phyloP scores from a whole-genome alignment of 2,329 filamentous ascomycete species.

The Aureobasidium sp. region DNA sequence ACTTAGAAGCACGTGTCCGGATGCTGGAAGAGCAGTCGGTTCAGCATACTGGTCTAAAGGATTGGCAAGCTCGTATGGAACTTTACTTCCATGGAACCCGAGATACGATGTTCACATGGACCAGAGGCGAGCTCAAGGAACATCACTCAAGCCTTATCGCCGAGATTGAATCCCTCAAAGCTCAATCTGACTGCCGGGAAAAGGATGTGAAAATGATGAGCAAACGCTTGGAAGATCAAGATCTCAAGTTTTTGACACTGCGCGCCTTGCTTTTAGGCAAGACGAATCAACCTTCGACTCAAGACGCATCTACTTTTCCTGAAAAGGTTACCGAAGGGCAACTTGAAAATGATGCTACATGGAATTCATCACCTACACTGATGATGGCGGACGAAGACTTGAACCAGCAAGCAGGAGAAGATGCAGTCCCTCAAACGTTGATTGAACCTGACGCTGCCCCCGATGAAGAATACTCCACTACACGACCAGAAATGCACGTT shows the following conservation, averaged over 20 bases:
- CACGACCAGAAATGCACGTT: neutral
- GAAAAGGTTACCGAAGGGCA: neutral
- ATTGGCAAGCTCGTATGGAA: neutral
- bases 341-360: neutral
- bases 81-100: neutral
- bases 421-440: neutral
- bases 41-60: neutral
- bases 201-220: neutral
- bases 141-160: neutral
- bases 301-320: neutral
- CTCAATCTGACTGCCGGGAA: neutral
- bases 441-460: neutral
- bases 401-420: neutral
- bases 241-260: neutral
- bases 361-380: neutral
- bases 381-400: neutral
- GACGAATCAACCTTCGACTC: neutral
- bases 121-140: neutral
- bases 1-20: neutral
- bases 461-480: neutral
- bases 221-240: neutral
- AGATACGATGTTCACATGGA: neutral
- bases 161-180: neutral
- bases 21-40: neutral
- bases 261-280: neutral